A percentile compares a stretch with the other conserved stretches of the same genome.
phyloP scores from a whole-genome alignment of 1,284 basidiomycete genomes.

The Ceratobasidium sp. region DNA sequence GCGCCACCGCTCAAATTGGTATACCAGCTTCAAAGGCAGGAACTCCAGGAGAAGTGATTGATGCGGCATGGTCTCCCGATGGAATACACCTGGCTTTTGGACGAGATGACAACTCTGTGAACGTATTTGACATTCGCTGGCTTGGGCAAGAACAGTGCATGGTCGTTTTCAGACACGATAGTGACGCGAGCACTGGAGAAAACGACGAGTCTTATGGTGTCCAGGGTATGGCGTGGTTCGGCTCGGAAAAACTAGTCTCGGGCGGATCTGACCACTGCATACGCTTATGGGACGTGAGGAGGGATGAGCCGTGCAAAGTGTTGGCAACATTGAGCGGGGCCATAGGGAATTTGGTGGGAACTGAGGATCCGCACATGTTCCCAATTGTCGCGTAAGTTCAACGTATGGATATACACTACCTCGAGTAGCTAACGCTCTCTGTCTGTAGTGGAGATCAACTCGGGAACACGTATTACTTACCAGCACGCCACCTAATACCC shows the following conservation, averaged over 20 bases:
- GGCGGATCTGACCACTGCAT: constrained; percentile 51
- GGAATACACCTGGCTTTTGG: constrained; percentile 29
- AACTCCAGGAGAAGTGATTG: constrained; percentile 16
- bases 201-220: constrained; percentile 22
- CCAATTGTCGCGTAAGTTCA: constrained; percentile 20
- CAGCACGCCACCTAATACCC: neutral
- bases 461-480: constrained; percentile 30
- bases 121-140: constrained; percentile 36
- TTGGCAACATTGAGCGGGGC: constrained; percentile 24
- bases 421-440: neutral
- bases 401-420: neutral
- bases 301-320: constrained; percentile 59
- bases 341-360: constrained; percentile 19
- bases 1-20: constrained; percentile 1
- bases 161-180: constrained; percentile 30
- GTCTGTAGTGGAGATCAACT: constrained; percentile 11
- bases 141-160: constrained; percentile 30
- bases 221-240: constrained; percentile 31
- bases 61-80: constrained; percentile 28
- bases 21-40: constrained; percentile 21
- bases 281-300: constrained; percentile 57
- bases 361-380: constrained; percentile 31
- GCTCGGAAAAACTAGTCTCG: constrained; percentile 19
- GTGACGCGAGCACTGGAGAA: neutral
- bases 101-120: constrained; percentile 23